Evolutionary conservation across 495 filamentous ascomycete genomes (phyloP), one percentile per base, ranked within the genome.

Genomic region (Annulohypoxylon bovei): DNA sequence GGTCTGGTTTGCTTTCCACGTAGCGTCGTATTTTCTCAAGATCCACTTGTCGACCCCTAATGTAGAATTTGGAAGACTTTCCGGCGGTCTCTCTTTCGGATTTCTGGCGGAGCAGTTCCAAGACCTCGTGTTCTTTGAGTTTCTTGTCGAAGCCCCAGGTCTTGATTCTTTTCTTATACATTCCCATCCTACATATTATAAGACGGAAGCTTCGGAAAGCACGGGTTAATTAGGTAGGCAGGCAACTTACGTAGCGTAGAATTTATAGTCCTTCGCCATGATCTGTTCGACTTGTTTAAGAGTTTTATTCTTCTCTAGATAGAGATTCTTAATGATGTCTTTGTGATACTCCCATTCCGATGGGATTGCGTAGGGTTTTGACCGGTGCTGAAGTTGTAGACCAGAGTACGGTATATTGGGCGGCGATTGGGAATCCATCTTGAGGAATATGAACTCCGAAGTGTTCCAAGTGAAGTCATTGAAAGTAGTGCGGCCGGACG

Each of bases 61-160:
- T 74, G 16, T 53, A 56, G 40, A 78, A 75, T 18, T 39, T 57
- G 0, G 76, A 64, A 18, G 22, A 14, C 54, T 78, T 80, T 14
- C 76, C 75, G 3, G 60, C 52, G 6, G 62, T 32, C 12, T 78
- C 77, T 39, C 78, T 62, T 52, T 80, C 75, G 0, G 67, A 61
- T 52, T 66, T 67, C 28, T 73, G 56, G 11, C 71, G 73, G 44
- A 75, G 71, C 0, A 78, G 64, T 50, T 76, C 76, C 3, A 76
- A 47, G 6, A 77, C 71, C 32, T 81, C 79, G 12, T 62, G 58
- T 44, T 76, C 72, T 42, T 78, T 80, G 23, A 76, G 70, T 46
- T 81, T 80, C 61, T 81, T 80, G 40, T 79, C 76, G 42, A 80
- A 65, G 3, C 76, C 64, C 78, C 79, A 81, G 22, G 73, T 56